Conservation (phyloP, 2,329 filamentous ascomycete species). For the Trichophyton simii region DNA sequence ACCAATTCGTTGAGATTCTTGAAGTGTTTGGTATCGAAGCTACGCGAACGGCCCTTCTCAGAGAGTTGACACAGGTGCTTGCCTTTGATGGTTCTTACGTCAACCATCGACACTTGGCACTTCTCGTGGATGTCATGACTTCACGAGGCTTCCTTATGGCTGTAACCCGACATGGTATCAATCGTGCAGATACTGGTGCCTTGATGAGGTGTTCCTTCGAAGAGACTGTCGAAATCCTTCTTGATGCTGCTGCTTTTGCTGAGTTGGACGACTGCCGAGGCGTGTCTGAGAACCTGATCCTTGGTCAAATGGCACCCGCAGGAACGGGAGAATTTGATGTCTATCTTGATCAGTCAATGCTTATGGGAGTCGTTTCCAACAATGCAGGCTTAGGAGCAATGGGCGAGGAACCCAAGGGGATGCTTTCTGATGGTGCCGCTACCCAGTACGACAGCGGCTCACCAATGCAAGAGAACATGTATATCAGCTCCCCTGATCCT, state of each 20-base stretch:
- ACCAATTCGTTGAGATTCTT: conserved; percentile 89
- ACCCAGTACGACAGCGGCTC: conserved; percentile 79
- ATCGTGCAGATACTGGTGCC: conserved; percentile 91
- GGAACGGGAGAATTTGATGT: conserved; percentile 95
- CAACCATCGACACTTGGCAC: conserved; percentile 92
- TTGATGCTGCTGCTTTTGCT: conserved; percentile 87
- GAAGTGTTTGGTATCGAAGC: conserved; percentile 95
- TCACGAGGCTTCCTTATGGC: conserved; percentile 88
- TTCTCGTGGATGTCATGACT: conserved; percentile 96
- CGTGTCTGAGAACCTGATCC: conserved; percentile 97
- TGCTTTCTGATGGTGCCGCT: conserved; percentile 64
- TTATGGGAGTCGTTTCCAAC: conserved; percentile 86
- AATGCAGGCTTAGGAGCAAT: conserved; percentile 76
- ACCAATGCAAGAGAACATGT: conserved; percentile 45
- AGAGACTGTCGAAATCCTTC: conserved; percentile 94
- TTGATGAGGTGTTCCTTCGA: conserved; percentile 99
- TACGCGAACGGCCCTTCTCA: conserved; percentile 71
- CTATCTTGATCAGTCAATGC: conserved; percentile 84
- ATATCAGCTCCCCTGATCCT: conserved; percentile 50
- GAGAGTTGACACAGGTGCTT: conserved; percentile 81
- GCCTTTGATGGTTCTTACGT: conserved; percentile 99
- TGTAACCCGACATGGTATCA: conserved; percentile 96
- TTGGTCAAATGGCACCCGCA: conserved; percentile 92
- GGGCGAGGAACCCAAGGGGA: conserved; percentile 63
- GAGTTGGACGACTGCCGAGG: conserved; percentile 96